These are phyloP conservation scores for Lanmaoa rubissima DNA, from an alignment of 768 basidiomycete genomes.

Conservation along the genomic window DNA sequence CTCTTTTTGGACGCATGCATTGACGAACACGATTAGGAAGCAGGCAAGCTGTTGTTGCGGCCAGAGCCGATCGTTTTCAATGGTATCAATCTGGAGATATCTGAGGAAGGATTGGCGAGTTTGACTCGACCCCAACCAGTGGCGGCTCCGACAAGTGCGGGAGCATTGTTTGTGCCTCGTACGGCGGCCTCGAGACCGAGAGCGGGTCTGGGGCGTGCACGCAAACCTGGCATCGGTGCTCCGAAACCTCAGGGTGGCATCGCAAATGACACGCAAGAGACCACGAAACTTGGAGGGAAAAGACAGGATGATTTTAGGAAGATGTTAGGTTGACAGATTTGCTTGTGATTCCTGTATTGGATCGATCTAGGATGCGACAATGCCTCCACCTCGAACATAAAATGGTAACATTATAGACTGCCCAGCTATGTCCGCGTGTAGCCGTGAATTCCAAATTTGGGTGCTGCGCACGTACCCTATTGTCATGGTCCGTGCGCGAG, in stretches of 20 bases:
- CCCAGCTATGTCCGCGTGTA: too few species aligned
- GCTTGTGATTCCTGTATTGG: background rate
- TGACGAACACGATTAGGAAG: conserved; percentile 55
- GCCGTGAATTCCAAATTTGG: background rate
- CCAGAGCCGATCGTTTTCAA: conserved; percentile 71
- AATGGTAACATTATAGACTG: too few species aligned
- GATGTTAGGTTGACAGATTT: conserved; percentile 48
- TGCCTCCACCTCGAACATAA: too few species aligned
- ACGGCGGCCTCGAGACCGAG: conserved; percentile 62
- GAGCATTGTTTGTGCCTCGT: conserved; percentile 66
- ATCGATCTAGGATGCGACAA: background rate
- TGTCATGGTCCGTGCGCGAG: conserved; percentile 11
- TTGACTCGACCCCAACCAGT: conserved; percentile 27
- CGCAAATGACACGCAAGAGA: conserved; percentile 5
- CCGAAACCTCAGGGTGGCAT: conserved; percentile 15
- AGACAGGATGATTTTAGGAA: conserved; percentile 85
- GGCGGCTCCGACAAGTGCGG: conserved; percentile 38
- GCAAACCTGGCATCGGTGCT: conserved; percentile 35
- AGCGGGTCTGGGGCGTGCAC: conserved; percentile 65
- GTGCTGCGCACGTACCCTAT: background rate
- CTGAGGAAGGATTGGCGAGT: conserved; percentile 47
- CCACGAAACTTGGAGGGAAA: conserved; percentile 18
- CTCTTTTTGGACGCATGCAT: background rate
- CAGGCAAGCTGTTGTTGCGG: conserved; percentile 71
- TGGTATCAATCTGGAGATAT: conserved; percentile 56